Evolutionary conservation across 257 asterid genomes (phyloP), one percentile per base, ranked within the genome.

Genomic region (Rehmannia glutinosa): DNA sequence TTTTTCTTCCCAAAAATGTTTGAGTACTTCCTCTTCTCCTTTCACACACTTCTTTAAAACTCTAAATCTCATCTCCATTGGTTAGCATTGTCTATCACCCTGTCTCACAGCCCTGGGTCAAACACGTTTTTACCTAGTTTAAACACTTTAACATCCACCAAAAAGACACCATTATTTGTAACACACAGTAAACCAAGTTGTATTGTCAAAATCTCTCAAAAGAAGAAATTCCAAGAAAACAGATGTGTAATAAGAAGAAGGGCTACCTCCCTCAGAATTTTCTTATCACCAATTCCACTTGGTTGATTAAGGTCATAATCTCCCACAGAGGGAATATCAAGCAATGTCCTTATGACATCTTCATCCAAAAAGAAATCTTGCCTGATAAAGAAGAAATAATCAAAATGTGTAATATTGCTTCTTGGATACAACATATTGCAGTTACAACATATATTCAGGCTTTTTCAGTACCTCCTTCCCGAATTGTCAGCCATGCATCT

Each of bases 291-390:
- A 25, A 80, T 63, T 43, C 97, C 98, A 74, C 88, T 90, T 23
- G 98, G 96, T 74, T 84, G 94, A 80, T 83, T 38, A 59, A 93
- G 98, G 82, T 93, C 88, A 92, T 92, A 15, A 90, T 88, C 70
- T 90, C 98, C 98, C 98, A 90, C 20, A 92, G 81, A 56, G 96
- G n/a, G 98, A 54, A 90, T 77, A 76, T 86, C 90, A 33, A 92
- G 97, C 78, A 92, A 74, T 58, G 77, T 83, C 75, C 78, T 74
- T 64, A 92, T 92, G 80, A 92, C 96, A 74, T 87, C 87, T 80
- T 92, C 98, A 41, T 92, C 98, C 79, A 92, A 77, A 84, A 92
- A 92, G 98, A 64, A 90, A 90, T 62, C 98, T 84, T 17, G 97
- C 98, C 98, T 89, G 84, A 41, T 3, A 17, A 21, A 57, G 28